Evolutionary conservation across 2,329 filamentous ascomycete species (phyloP).

Genomic region (Epicoccum sorghinum): DNA sequence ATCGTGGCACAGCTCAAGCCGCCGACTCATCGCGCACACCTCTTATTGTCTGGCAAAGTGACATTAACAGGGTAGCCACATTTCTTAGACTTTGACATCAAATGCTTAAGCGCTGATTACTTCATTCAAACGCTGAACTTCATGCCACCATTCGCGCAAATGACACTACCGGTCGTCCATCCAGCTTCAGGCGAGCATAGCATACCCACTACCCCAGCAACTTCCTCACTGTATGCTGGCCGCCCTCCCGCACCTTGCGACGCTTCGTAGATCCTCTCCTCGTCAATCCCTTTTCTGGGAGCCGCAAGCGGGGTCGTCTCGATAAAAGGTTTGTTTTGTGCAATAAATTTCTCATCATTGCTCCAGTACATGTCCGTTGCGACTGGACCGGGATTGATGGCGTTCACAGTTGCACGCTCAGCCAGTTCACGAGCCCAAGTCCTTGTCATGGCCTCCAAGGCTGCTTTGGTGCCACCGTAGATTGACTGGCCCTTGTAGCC

Average conservation of each 20-base stretch:
- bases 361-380: constrained; percentile 67
- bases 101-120: neutral
- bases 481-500: constrained; percentile 66
- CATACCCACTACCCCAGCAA: constrained; percentile 80
- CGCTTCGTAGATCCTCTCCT: constrained; percentile 58
- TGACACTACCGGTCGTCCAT: constrained; percentile 80
- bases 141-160: constrained; percentile 83
- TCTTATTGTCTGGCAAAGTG: too few species aligned
- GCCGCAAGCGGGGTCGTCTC: constrained; percentile 69
- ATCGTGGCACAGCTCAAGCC: too few species aligned
- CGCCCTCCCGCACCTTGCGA: constrained; percentile 57
- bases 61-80: too few species aligned
- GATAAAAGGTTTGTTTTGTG: constrained; percentile 64
- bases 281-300: constrained; percentile 66
- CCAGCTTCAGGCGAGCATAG: constrained; percentile 72
- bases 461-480: constrained; percentile 71
- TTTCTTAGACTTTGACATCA: too few species aligned
- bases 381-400: constrained; percentile 70
- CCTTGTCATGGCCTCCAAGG: constrained; percentile 71
- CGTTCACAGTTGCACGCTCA: constrained; percentile 68
- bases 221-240: constrained; percentile 69
- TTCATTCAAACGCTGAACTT: constrained; percentile 36
- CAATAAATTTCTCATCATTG: constrained; percentile 64
- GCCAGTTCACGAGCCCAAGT: constrained; percentile 69
- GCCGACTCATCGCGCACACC: too few species aligned